phyloP scores from a whole-genome alignment of 441 rosid species.

The Corymbia calophylla region DNA sequence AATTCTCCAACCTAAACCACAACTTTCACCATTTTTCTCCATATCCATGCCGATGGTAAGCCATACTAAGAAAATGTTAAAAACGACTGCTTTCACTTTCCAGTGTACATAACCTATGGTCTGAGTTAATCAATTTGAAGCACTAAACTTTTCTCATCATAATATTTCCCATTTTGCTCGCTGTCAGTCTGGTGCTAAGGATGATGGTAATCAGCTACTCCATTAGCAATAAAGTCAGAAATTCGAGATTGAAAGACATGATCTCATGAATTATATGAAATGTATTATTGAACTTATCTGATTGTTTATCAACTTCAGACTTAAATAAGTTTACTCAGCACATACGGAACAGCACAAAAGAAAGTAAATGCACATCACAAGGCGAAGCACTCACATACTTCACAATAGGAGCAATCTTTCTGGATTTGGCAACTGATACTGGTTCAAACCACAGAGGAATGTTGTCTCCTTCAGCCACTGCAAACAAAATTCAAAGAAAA shows the following conservation, averaged over 20 bases:
- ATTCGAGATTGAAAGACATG: not conserved
- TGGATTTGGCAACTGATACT: slow-evolving; percentile 73
- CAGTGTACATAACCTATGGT: not conserved
- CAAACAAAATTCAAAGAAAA: not conserved
- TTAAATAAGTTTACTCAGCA: not conserved
- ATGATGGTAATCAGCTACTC: not conserved
- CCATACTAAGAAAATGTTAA: not conserved
- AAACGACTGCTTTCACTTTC: not conserved
- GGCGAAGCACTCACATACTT: slow-evolving; percentile 53
- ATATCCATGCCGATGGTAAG: not conserved
- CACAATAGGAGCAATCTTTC: slow-evolving; percentile 46
- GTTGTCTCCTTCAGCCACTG: slow-evolving; percentile 62
- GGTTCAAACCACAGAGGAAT: slow-evolving; percentile 93
- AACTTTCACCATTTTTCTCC: not conserved
- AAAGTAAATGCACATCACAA: not conserved
- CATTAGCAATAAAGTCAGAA: not conserved
- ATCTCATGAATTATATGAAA: not conserved
- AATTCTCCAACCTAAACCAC: not conserved
- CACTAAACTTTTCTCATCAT: not conserved
- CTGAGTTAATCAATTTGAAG: not conserved
- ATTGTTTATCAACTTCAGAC: not conserved
- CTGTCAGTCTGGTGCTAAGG: not conserved
- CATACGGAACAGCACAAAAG: not conserved
- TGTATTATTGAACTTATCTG: not conserved
- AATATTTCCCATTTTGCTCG: not conserved